Conservation (phyloP, 352 stramenopile genomes). For the Thraustotheca clavata region DNA sequence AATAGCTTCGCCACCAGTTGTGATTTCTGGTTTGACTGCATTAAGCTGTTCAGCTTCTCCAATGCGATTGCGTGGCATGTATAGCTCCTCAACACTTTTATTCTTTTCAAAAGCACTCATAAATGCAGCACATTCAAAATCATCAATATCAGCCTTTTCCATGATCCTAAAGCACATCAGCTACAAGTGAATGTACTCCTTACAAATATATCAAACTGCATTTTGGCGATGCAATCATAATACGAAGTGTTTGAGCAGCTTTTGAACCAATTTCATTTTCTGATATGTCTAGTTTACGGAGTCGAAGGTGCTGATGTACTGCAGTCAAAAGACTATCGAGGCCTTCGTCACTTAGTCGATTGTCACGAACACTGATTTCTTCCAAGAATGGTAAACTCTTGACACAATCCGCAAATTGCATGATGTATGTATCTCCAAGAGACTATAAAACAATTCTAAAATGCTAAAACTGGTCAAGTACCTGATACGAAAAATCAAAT, state of each 20-base stretch:
- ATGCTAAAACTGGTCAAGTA: constrained; percentile 51
- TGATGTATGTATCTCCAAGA: constrained; percentile 49
- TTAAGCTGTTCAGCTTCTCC: constrained; percentile 84
- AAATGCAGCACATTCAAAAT: constrained; percentile 76
- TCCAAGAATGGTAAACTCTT: constrained; percentile 55
- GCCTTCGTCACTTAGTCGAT: constrained; percentile 72
- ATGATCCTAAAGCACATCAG: constrained; percentile 27
- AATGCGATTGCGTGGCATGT: constrained; percentile 80
- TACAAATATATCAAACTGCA: constrained; percentile 58
- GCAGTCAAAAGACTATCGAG: constrained; percentile 48
- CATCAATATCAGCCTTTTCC: constrained; percentile 82
- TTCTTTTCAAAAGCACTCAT: constrained; percentile 81
- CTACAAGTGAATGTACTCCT: background rate
- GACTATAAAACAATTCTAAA: constrained; percentile 39
- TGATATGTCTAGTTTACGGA: constrained; percentile 53
- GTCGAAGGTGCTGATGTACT: constrained; percentile 36
- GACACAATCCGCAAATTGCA: constrained; percentile 43
- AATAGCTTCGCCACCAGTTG: constrained; percentile 81
- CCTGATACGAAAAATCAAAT: constrained; percentile 79
- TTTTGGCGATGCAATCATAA: constrained; percentile 40
- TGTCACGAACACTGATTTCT: constrained; percentile 81
- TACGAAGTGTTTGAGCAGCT: constrained; percentile 46
- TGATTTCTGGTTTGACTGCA: constrained; percentile 75
- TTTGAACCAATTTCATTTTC: constrained; percentile 56
- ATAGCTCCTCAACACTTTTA: constrained; percentile 54